phyloP scores from a whole-genome alignment of 108 stramenopile species.

The Chaetoceros muelleri region DNA sequence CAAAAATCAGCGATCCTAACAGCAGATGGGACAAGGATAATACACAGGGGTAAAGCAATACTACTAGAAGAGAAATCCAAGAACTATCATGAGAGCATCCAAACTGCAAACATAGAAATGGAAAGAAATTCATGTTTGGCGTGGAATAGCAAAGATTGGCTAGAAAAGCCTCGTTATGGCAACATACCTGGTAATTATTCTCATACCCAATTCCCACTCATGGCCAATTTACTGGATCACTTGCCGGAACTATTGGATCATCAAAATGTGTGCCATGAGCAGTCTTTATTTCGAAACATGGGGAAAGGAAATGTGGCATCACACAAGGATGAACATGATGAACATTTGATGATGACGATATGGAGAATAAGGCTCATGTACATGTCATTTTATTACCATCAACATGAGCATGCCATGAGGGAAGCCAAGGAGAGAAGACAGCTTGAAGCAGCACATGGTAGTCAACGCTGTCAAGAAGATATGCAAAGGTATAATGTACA shows the following conservation, averaged over 20 bases:
- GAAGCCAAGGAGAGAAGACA: slow-evolving; percentile 20
- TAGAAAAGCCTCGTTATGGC: too few relatives aligned
- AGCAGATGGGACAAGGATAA: too few relatives aligned
- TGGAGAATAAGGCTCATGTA: slow-evolving; percentile 28
- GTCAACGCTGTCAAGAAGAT: neutral
- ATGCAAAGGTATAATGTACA: slow-evolving; percentile 10
- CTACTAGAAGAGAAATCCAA: too few relatives aligned
- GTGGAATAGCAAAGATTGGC: too few relatives aligned
- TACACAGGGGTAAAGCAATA: too few relatives aligned
- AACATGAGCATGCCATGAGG: slow-evolving; percentile 18
- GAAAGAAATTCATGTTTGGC: too few relatives aligned
- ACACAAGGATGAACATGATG: neutral
- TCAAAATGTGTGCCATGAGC: slow-evolving; percentile 18
- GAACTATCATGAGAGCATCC: too few relatives aligned
- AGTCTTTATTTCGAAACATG: slow-evolving; percentile 12
- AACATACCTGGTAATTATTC: too few relatives aligned
- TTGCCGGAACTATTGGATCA: neutral
- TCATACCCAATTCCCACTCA: neutral
- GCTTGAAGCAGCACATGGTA: neutral
- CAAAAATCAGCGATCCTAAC: too few relatives aligned
- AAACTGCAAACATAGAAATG: too few relatives aligned
- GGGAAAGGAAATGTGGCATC: neutral
- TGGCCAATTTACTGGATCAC: neutral
- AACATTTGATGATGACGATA: slow-evolving; percentile 5
- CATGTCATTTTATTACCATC: slow-evolving; percentile 25